phyloP scores from a whole-genome alignment of 495 filamentous ascomycete genomes.

The Penicillium canariense region DNA sequence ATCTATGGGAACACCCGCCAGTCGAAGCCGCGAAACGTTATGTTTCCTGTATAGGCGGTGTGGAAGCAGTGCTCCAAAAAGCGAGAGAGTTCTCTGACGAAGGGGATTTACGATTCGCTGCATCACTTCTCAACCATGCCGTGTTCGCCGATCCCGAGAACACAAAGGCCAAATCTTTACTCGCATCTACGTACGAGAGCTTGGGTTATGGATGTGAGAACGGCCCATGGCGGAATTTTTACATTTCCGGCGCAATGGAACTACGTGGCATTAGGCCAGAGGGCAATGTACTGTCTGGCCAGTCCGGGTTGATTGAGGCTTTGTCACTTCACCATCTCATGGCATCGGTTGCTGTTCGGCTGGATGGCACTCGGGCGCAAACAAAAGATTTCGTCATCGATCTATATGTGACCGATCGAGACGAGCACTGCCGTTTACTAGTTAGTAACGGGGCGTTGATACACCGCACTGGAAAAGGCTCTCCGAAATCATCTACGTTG shows the following conservation, averaged over 20 bases:
- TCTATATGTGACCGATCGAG: conserved; percentile 10
- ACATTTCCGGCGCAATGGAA: conserved; percentile 15
- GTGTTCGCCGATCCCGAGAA: conserved; percentile 14
- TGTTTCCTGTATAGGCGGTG: conserved; percentile 23
- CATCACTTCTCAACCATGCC: conserved; percentile 21
- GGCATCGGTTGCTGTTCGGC: conserved; percentile 9
- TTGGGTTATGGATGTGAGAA: conserved; percentile 25
- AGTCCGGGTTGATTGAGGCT: not conserved
- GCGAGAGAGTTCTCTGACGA: conserved; percentile 7
- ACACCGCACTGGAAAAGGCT: conserved; percentile 1
- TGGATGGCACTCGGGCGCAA: conserved; percentile 14
- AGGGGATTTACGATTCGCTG: conserved; percentile 23
- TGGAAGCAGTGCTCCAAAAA: conserved; percentile 14
- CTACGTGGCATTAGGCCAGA: conserved; percentile 1
- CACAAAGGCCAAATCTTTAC: not conserved
- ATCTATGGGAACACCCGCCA: conserved; percentile 35
- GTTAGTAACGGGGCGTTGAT: conserved; percentile 19
- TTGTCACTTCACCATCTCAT: conserved; percentile 18
- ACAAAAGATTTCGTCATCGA: conserved; percentile 6
- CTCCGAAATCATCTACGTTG: not conserved
- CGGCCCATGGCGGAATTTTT: conserved; percentile 23
- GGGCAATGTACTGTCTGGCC: not conserved
- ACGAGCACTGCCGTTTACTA: conserved; percentile 13
- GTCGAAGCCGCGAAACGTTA: conserved; percentile 21
- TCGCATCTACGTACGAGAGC: conserved; percentile 19